phyloP scores from a whole-genome alignment of 2,329 filamentous ascomycete species.

The Kalmusia sp. region DNA sequence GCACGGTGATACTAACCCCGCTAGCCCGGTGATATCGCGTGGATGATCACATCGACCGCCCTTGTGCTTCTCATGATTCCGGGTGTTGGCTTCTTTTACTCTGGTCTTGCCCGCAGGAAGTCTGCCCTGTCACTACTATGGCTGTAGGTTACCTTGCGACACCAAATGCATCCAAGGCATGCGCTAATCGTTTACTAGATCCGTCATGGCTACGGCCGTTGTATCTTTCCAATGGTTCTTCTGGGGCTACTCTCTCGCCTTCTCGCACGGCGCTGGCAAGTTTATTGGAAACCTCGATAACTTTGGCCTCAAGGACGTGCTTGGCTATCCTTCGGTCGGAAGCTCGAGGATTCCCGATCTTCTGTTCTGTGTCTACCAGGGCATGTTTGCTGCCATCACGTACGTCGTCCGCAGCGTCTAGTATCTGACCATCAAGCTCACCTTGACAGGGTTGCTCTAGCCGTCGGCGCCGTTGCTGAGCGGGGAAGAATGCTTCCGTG shows the following conservation, averaged over 20 bases:
- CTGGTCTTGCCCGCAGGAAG: slow-evolving; percentile 85
- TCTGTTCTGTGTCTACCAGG: slow-evolving; percentile 84
- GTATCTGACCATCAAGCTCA: slow-evolving; percentile 3
- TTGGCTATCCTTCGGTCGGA: slow-evolving; percentile 77
- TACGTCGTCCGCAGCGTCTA: slow-evolving; percentile 54
- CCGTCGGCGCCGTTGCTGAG: slow-evolving; percentile 84
- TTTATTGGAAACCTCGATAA: slow-evolving; percentile 83
- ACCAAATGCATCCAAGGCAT: not conserved
- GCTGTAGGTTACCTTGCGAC: slow-evolving; percentile 52
- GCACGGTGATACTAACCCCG: slow-evolving; percentile 32
- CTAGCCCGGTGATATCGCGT: slow-evolving; percentile 81
- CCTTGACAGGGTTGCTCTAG: slow-evolving; percentile 72
- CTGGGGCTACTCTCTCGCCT: slow-evolving; percentile 87
- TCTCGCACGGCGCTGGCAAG: slow-evolving; percentile 76
- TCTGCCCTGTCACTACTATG: slow-evolving; percentile 87
- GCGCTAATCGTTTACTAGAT: slow-evolving; percentile 36
- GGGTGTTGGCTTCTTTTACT: slow-evolving; percentile 94
- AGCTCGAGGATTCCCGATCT: slow-evolving; percentile 79
- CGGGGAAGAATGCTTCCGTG: slow-evolving; percentile 87
- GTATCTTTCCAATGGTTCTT: slow-evolving; percentile 95
- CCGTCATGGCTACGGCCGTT: slow-evolving; percentile 80
- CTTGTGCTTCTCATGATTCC: slow-evolving; percentile 93
- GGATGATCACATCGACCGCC: slow-evolving; percentile 77
- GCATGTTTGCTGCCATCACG: slow-evolving; percentile 90
- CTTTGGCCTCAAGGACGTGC: slow-evolving; percentile 78